Evolutionary conservation across 1,139 yeast species (phyloP).

Genomic region (Zygosaccharomyces pseudobailii): DNA sequence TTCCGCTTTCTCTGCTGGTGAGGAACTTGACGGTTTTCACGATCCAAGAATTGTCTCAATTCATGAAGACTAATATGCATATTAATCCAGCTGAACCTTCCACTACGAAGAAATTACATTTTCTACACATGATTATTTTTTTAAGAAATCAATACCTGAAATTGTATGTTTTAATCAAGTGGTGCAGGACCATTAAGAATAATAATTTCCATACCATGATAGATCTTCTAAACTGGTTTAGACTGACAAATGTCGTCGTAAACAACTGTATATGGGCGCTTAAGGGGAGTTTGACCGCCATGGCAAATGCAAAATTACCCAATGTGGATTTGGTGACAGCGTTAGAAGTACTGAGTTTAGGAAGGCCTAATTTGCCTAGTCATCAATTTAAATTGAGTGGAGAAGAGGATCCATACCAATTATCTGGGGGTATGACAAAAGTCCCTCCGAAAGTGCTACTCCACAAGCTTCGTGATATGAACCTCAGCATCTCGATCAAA

Average conservation of each 20-base stretch:
- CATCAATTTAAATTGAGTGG: conserved; percentile 44
- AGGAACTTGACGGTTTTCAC: conserved; percentile 33
- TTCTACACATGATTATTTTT: conserved; percentile 62
- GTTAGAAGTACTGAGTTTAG: conserved; percentile 72
- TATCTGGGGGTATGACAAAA: conserved; percentile 40
- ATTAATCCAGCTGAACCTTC: conserved; percentile 39
- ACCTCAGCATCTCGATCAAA: conserved; percentile 68
- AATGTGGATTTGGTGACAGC: conserved; percentile 86
- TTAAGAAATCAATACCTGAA: conserved; percentile 79
- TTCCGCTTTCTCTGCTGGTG: conserved; percentile 29
- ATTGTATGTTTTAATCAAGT: conserved; percentile 76
- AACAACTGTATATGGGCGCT: conserved; percentile 60
- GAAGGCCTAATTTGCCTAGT: conserved; percentile 66
- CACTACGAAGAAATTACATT: conserved; percentile 56
- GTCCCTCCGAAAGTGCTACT: conserved; percentile 56
- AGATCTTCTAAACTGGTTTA: conserved; percentile 81
- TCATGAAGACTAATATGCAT: conserved; percentile 32
- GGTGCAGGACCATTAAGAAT: conserved; percentile 63
- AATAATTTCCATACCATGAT: conserved; percentile 68
- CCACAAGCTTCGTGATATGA: conserved; percentile 61
- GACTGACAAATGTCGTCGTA: conserved; percentile 71
- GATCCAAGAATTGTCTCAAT: conserved; percentile 33
- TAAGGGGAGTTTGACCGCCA: conserved; percentile 55
- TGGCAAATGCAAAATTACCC: conserved; percentile 81
- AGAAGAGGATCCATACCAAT: conserved; percentile 16